Percentiles rank a stretch among this genome's conserved stretches.
These are phyloP conservation scores for Knufia petricola DNA, from an alignment of 2,329 filamentous ascomycete genomes.

Conservation along the genomic window DNA sequence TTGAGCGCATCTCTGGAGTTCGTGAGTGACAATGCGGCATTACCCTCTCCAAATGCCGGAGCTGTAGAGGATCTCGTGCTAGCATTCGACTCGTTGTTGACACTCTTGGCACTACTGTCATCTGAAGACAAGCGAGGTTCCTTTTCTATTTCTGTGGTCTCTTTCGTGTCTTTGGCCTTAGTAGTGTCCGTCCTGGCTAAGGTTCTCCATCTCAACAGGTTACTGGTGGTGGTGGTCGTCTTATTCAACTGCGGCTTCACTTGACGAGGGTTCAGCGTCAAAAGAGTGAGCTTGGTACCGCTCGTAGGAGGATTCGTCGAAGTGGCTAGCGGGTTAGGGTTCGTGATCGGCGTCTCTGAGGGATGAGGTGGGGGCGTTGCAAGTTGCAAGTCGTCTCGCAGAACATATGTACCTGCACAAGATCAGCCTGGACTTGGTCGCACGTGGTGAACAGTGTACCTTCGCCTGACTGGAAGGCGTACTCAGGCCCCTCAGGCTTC, in stretches of 20 bases:
- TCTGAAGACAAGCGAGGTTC: conserved; percentile 54
- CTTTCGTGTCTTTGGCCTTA: conserved; percentile 26
- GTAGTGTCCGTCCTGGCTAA: conserved; percentile 20
- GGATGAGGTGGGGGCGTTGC: conserved; percentile 93
- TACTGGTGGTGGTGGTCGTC: conserved; percentile 43
- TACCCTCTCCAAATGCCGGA: conserved; percentile 78
- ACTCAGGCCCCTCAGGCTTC: conserved; percentile 70
- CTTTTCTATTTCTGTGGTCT: conserved; percentile 47
- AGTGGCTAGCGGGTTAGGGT: conserved; percentile 84
- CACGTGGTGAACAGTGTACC: conserved; percentile 42
- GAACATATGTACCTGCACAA: conserved; percentile 68
- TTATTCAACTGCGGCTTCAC: conserved; percentile 39
- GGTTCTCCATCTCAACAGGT: conserved; percentile 23
- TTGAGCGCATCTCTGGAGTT: conserved; percentile 58
- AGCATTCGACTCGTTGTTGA: conserved; percentile 33
- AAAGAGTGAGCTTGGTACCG: conserved; percentile 74
- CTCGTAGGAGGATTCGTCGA: conserved; percentile 71
- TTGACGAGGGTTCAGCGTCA: conserved; percentile 58
- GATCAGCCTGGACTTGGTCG: background rate
- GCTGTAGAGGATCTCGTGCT: conserved; percentile 32
- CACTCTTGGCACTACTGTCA: conserved; percentile 45
- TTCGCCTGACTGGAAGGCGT: conserved; percentile 88
- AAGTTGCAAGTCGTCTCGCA: conserved; percentile 84
- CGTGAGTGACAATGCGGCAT: conserved; percentile 57
- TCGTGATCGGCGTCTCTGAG: conserved; percentile 76